Conservation (phyloP, 768 basidiomycete species). For the Tricholoma sp. region DNA sequence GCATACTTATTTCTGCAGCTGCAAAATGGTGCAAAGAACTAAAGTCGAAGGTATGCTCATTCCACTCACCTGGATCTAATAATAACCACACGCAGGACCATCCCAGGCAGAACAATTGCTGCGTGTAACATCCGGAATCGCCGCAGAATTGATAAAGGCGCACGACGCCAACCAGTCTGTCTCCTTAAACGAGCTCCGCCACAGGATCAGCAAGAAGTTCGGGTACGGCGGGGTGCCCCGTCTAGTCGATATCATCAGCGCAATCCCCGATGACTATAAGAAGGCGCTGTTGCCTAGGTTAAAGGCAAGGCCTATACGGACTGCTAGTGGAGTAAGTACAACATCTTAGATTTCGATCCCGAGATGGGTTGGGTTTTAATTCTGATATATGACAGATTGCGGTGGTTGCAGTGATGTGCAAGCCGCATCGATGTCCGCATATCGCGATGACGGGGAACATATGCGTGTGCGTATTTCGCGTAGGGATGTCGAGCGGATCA, state of each 20-base stretch:
- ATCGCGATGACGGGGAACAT: slow-evolving; percentile 99
- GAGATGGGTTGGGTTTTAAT: not conserved
- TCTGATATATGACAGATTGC: slow-evolving; percentile 60
- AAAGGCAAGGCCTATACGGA: slow-evolving; percentile 90
- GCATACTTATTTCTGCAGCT: too few relatives aligned
- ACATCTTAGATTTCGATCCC: not conserved
- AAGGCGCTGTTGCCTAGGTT: slow-evolving; percentile 86
- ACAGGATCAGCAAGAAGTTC: slow-evolving; percentile 87
- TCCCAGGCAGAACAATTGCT: slow-evolving; percentile 90
- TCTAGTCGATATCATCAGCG: slow-evolving; percentile 96
- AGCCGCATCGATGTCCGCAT: slow-evolving; percentile 98
- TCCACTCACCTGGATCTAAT: not conserved
- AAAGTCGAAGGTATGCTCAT: slow-evolving; percentile 12
- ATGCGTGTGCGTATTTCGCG: slow-evolving; percentile 69
- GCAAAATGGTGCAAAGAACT: slow-evolving; percentile 17
- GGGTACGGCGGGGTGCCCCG: slow-evolving; percentile 83
- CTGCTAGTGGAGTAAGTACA: slow-evolving; percentile 84
- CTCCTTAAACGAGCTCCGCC: slow-evolving; percentile 84
- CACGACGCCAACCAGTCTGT: slow-evolving; percentile 74
- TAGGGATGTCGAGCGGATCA: not conserved
- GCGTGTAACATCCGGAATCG: slow-evolving; percentile 91
- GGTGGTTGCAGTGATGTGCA: slow-evolving; percentile 99
- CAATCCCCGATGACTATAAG: slow-evolving; percentile 97
- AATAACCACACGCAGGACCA: slow-evolving; percentile 39
- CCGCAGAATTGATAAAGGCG: slow-evolving; percentile 86